Evolutionary conservation across 2,329 filamentous ascomycete genomes (phyloP), one percentile per base, ranked within the genome.

Genomic region (Fusarium sp.): DNA sequence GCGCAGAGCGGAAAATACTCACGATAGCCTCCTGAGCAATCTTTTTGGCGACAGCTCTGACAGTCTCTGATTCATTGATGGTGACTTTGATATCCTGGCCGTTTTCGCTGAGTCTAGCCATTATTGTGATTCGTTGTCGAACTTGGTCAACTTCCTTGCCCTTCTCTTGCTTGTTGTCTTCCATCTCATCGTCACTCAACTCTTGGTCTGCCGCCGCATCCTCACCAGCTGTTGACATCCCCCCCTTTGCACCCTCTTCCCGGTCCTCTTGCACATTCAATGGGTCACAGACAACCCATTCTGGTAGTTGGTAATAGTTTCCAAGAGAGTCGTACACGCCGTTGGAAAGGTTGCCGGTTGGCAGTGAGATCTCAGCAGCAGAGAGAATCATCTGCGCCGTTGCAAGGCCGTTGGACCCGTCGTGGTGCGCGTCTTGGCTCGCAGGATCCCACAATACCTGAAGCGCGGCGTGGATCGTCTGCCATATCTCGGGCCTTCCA

Each of bases 351-450:
- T 92, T 83, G 0, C 91, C 90, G 0, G 88, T 90, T 0, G 90
- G 90, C 11, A 93, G 76, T 0, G 89, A 92, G 29, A 93, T 83
- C 21, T 88, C 92, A 9, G 87, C 89, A 2, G 93, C 93, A 69
- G 89, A 86, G 6, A 97, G 77, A 53, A 97, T 89, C 51, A 84
- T 85, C 78, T 97, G 93, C 7, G 93, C 93, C 3, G 88, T 92
- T 25, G 79, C 81, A 9, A 91, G 71, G 15, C 77, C 80, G 9
- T 77, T 70, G 4, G 71, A 69, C 4, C 72, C 73, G 33, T 78
- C 77, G 3, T 76, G 69, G 21, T 76, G 75, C 9, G 68, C 68
- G 39, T 72, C 70, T n/a, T 72, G 69, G 6, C 56, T 60, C 21
- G 84, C 81, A 1, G 82, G 79, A 10, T 82, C 81, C 78, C 89